Base-by-base conservation (phyloP, 1,284 basidiomycete species). In the Wolfiporia cocos region DNA sequence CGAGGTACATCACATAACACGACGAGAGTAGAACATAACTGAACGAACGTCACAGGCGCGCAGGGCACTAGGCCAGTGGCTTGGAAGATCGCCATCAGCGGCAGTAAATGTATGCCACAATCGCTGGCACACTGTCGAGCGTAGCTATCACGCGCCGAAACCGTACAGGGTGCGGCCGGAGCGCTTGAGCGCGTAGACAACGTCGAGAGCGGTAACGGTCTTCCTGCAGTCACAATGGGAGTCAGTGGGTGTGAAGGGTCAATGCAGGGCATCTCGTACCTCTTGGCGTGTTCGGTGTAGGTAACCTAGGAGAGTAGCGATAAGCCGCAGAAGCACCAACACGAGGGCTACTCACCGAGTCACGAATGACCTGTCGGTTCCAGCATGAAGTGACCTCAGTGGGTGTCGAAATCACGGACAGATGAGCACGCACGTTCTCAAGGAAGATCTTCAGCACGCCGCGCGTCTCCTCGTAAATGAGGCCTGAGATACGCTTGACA, bases 281-380 rank as follows among this genome's bases (percentile, higher is more conserved):
- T 78, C 76, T 91, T 92, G 55, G 88, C 86, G 69, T 91, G 87
- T 65, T 90, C 88, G 43, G 86, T 87, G 76, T 91, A 91, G 41
- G 89, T 92, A 62, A 92, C 89, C 41, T 61, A 42, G 23, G 20
- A 6, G 21, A 11, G 20, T 9, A 11, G 34, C 20, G 21, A 22
- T 5, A 5, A 36, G 34, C 34, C 9, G 17, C 6, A 10, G 9
- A 10, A 36, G 10, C 22, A 20, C 18, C 22, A 6, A 28, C 9
- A 28, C 26, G 26, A 7, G 14, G 44, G 46, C 36, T 46, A 54
- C 55, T 15, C 42, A 61, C 59, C 15, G 89, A 90, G 71, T 92
- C 88, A 63, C 84, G 79, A 55, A 91, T 88, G 59, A 86, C 78
- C 63, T 69, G 49, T 1, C 39, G 2, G 19, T 9, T 15, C n/a